Conservation (phyloP, 2,329 filamentous ascomycete species). For the Pseudocercospora cruenta region DNA sequence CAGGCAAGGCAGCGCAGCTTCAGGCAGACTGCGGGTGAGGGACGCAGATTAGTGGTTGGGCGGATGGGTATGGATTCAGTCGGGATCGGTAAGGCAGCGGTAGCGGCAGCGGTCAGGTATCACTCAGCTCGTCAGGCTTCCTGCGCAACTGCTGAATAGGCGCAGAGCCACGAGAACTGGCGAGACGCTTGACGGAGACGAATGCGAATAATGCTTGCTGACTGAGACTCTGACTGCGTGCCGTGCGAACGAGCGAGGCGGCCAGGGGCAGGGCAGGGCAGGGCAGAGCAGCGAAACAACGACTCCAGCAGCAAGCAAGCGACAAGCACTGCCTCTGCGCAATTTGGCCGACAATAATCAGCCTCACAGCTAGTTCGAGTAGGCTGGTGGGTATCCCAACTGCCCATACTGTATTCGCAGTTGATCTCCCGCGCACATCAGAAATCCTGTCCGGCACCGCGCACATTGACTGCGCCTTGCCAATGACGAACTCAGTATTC, state of each 20-base stretch:
- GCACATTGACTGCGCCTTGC: too few species aligned
- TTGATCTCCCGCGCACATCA: background rate
- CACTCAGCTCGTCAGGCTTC: background rate
- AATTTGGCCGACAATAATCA: background rate
- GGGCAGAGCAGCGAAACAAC: too few species aligned
- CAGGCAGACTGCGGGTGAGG: background rate
- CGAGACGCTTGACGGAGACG: too few species aligned
- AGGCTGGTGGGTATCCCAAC: background rate
- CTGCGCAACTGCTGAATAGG: too few species aligned
- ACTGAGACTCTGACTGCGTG: background rate
- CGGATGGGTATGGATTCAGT: too few species aligned
- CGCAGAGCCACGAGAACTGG: too few species aligned
- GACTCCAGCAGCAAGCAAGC: too few species aligned
- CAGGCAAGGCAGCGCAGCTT: background rate
- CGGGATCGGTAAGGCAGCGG: background rate
- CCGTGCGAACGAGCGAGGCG: too few species aligned
- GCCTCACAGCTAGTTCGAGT: background rate
- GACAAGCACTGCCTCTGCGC: too few species aligned
- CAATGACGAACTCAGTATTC: background rate
- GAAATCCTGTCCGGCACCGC: too few species aligned
- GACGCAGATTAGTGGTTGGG: background rate
- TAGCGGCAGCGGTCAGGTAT: background rate
- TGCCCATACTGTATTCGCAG: background rate
- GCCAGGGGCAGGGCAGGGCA: too few species aligned
- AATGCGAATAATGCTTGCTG: background rate